Evolutionary conservation across 805 yeast species (phyloP).

Genomic region (Lipomyces mesembrius): DNA sequence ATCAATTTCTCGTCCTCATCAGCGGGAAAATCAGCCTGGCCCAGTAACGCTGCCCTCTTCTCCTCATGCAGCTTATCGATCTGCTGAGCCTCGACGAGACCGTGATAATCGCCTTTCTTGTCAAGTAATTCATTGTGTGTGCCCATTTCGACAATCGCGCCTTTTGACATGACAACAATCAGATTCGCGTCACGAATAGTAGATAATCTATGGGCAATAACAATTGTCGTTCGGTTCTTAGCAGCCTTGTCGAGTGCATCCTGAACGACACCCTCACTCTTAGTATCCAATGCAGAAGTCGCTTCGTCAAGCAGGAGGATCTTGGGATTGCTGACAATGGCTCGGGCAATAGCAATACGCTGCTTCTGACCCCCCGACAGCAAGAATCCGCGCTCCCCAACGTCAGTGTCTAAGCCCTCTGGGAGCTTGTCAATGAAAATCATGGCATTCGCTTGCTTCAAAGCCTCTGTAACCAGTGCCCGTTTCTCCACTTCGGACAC

Average conservation of each 20-base stretch:
- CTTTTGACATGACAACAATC: conserved; percentile 56
- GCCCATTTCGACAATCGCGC: conserved; percentile 57
- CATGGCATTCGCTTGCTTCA: conserved; percentile 57
- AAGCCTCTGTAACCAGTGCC: conserved; percentile 50
- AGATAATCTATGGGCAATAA: conserved; percentile 87
- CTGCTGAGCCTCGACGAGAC: conserved; percentile 48
- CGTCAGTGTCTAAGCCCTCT: conserved; percentile 53
- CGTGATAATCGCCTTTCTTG: conserved; percentile 42
- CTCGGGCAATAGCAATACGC: conserved; percentile 65
- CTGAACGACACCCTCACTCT: conserved; percentile 64
- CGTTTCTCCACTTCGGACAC: conserved; percentile 48
- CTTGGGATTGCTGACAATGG: conserved; percentile 59
- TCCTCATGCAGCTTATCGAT: conserved; percentile 44
- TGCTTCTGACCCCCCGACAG: conserved; percentile 72
- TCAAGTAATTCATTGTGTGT: conserved; percentile 48
- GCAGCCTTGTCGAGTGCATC: conserved; percentile 51
- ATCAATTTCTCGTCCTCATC: conserved; percentile 14
- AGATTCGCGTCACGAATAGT: conserved; percentile 73
- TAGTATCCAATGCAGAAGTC: conserved; percentile 66
- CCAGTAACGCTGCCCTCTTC: conserved; percentile 46
- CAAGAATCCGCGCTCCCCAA: conserved; percentile 63
- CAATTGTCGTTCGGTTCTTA: conserved; percentile 59
- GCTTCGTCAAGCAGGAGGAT: conserved; percentile 67
- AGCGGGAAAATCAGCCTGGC: conserved; percentile 47
- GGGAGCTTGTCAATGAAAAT: conserved; percentile 59